Evolutionary conservation across 306 rosid genomes (phyloP).

Genomic region (Cucurbita ficifolia): DNA sequence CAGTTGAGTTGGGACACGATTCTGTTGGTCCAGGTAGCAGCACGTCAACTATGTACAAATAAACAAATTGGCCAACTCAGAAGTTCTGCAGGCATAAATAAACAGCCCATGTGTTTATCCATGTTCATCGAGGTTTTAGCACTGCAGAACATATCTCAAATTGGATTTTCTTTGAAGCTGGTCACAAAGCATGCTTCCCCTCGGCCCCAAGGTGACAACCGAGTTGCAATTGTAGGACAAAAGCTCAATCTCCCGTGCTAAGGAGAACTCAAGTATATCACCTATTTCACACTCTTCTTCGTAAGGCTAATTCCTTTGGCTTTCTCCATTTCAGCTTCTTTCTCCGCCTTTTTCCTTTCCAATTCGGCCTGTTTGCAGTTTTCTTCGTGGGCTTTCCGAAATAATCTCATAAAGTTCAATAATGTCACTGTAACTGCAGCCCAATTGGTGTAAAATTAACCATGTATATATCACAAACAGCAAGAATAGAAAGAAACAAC

Average conservation of each 20-base stretch:
- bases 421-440: constrained; percentile 76
- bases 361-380: constrained; percentile 78
- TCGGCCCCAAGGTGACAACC: constrained; percentile 5
- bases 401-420: constrained; percentile 61
- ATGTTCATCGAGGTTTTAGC: not conserved
- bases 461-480: not conserved
- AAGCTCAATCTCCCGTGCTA: constrained; percentile 25
- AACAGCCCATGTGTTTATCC: not conserved
- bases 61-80: not conserved
- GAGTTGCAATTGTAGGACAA: constrained; percentile 18
- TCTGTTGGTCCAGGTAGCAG: not conserved
- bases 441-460: not conserved
- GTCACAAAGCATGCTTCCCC: not conserved
- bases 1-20: not conserved
- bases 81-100: not conserved
- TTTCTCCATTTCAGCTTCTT: constrained; percentile 91
- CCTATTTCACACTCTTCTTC: constrained; percentile 39
- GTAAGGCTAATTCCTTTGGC: constrained; percentile 54
- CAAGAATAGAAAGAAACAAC: not conserved
- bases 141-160: constrained; percentile 1
- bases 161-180: constrained; percentile 14
- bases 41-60: constrained; percentile 1
- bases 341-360: constrained; percentile 78
- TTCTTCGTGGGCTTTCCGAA: constrained; percentile 93
- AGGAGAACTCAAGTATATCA: constrained; percentile 20